Percentiles rank a stretch among this genome's conserved stretches.
Evolutionary conservation across 2,329 filamentous ascomycete species (phyloP).

Genomic region (Arachnomyces sp.): DNA sequence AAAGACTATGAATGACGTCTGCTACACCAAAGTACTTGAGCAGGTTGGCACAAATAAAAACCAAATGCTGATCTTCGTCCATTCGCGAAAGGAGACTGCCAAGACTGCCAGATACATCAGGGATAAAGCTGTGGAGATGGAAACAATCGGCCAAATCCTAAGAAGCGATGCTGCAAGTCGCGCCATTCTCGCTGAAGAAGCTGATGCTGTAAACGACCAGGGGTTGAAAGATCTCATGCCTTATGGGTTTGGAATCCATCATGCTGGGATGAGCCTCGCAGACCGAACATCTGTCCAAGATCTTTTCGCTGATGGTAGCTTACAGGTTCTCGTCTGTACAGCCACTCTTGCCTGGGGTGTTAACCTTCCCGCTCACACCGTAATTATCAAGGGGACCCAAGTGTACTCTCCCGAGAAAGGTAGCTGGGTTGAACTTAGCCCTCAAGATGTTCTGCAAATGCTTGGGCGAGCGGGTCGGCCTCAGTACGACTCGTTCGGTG

Average conservation of each 20-base stretch:
- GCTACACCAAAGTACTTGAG: constrained; percentile 93
- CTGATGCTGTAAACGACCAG: constrained; percentile 70
- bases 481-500: constrained; percentile 94
- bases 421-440: constrained; percentile 95
- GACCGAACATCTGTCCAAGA: constrained; percentile 94
- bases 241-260: constrained; percentile 96
- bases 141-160: constrained; percentile 92
- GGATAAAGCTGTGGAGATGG: constrained; percentile 93
- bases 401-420: constrained; percentile 98
- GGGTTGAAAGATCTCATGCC: constrained; percentile 91
- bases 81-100: constrained; percentile 94
- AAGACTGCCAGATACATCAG: constrained; percentile 95
- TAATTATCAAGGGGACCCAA: constrained; percentile 97
- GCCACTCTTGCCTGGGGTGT: constrained; percentile 99
- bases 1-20: constrained; percentile 99
- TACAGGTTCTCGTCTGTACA: constrained; percentile 93
- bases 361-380: constrained; percentile 92
- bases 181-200: constrained; percentile 78
- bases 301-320: constrained; percentile 79
- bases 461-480: constrained; percentile 91
- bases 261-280: constrained; percentile 92
- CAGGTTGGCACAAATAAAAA: constrained; percentile 89
- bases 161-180: constrained; percentile 85
- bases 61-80: constrained; percentile 98
- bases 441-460: constrained; percentile 98